Evolutionary conservation across 2,329 filamentous ascomycete genomes (phyloP).

Genomic region (Cyclaneusma minus): DNA sequence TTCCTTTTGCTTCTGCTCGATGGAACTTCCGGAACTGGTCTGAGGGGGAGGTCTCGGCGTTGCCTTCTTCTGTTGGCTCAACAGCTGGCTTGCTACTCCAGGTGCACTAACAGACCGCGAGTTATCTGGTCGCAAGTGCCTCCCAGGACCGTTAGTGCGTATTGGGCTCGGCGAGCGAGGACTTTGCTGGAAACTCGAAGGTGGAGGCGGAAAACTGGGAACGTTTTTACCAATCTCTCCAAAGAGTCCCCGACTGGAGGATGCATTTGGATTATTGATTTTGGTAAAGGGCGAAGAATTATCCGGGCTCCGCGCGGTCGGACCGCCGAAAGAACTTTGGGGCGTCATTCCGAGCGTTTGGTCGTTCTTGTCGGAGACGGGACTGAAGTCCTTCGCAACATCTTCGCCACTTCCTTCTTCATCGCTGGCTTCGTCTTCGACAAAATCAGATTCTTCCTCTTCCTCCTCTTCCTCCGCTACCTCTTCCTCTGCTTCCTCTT

Average conservation of each 20-base stretch:
- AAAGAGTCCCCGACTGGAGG: conserved; percentile 30
- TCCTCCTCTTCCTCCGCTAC: conserved; percentile 18
- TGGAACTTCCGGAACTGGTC: conserved; percentile 29
- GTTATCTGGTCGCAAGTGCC: conserved; percentile 31
- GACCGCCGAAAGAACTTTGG: conserved; percentile 40
- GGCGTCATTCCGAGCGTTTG: conserved; percentile 37
- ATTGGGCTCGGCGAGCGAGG: conserved; percentile 62
- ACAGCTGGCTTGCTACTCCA: conserved; percentile 38
- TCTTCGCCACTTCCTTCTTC: conserved; percentile 46
- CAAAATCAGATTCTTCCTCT: conserved; percentile 26
- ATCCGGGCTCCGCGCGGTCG: conserved; percentile 23
- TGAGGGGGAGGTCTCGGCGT: conserved; percentile 30
- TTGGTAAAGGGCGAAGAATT: conserved; percentile 23
- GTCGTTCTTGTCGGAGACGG: conserved; percentile 26
- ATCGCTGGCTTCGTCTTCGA: conserved; percentile 27
- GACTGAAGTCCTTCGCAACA: conserved; percentile 47
- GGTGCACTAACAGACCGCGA: conserved; percentile 45
- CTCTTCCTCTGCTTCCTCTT: conserved; percentile 11
- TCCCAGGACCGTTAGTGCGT: conserved; percentile 37
- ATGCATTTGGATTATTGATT: conserved; percentile 28
- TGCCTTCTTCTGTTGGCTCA: conserved; percentile 17
- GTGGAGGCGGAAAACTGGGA: conserved; percentile 38
- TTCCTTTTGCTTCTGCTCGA: conserved; percentile 14
- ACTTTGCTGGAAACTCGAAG: conserved; percentile 32
- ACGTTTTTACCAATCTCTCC: conserved; percentile 34